Conservation (phyloP, 2,329 filamentous ascomycete genomes). For the Aureobasidium sp. region DNA sequence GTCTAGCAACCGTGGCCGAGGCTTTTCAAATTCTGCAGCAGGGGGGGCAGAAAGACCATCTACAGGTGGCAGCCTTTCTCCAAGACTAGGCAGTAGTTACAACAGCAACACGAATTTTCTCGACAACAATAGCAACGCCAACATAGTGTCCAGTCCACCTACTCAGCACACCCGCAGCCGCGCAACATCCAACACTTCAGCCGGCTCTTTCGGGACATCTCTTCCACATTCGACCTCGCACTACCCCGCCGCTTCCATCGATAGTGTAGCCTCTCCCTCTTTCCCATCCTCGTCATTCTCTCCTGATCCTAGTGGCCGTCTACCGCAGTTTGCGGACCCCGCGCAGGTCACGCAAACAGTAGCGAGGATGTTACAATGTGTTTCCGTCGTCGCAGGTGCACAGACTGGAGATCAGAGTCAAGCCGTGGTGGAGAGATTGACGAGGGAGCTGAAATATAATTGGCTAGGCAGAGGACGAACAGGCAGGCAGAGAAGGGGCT, state of each 20-base stretch:
- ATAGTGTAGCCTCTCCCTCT: constrained; percentile 6
- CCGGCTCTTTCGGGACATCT: constrained; percentile 40
- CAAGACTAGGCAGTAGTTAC: constrained; percentile 62
- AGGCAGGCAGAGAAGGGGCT: constrained; percentile 79
- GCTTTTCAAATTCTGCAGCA: constrained; percentile 27
- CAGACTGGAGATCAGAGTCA: constrained; percentile 66
- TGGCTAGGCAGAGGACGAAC: constrained; percentile 89
- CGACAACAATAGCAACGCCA: constrained; percentile 60
- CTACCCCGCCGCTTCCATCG: constrained; percentile 20
- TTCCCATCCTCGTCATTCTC: constrained; percentile 18
- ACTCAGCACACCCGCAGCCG: constrained; percentile 54
- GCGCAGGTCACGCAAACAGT: constrained; percentile 90
- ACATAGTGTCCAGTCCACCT: constrained; percentile 36
- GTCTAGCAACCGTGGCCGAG: constrained; percentile 22
- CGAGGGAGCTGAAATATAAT: constrained; percentile 86
- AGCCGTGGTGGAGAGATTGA: constrained; percentile 73
- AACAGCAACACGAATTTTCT: constrained; percentile 65
- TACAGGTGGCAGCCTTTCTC: constrained; percentile 70
- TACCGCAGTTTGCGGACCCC: constrained; percentile 21
- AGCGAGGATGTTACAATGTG: constrained; percentile 90
- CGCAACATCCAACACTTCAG: constrained; percentile 74
- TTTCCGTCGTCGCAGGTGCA: constrained; percentile 78
- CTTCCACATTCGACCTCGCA: constrained; percentile 30
- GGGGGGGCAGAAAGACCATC: constrained; percentile 36
- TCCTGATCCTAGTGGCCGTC: background rate